Evolutionary conservation across 805 yeast species (phyloP), one percentile per base, ranked within the genome.

Genomic region (Metschnikowia corniflorae): DNA sequence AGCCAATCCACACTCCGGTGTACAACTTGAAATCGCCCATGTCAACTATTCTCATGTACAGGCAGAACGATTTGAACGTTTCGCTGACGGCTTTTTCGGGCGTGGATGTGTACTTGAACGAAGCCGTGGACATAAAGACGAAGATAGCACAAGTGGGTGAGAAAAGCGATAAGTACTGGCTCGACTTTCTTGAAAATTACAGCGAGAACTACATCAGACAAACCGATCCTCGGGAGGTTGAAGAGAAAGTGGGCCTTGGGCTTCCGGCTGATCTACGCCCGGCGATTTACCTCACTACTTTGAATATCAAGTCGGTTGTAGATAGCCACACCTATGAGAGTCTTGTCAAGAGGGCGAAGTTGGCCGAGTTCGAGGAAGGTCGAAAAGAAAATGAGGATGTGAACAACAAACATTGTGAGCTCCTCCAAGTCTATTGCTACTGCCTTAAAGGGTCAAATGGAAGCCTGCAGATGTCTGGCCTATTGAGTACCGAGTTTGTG

Each of bases 201-300:
- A 39, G 42, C 27, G 41, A 35, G 18, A 51, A 37, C 28, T 40
- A 30, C 16, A 28, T 53, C 5, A 26, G 35, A 13, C 34, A 41
- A 15, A 35, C 39, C 28, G 29, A 37, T 17, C 29, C 33, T 10
- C 37, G 34, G 8, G 30, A 34, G 12, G 17, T 49, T 12, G 53
- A 49, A 19, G n/a, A 26, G 5, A 47, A 54, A 7, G 31, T 67
- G 14, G 21, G 49, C 1, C 24, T 36, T 4, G 70, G 70, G 0
- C 55, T 68, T 4, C 69, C 72, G 1, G 44, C 25, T 2, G 43
- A 48, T 2, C 44, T 60, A 29, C 49, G 71, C 27, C 49, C 58
- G 4, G 37, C 54, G n/a, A 56, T 62, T 1, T 68, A 68, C 37
- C 47, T 61, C 30, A 61, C 58, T 36, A 50, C 54, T 4, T 47